These are phyloP conservation scores for Backusella luteola DNA, from an alignment of 192 early-diverging fungal species.

Conservation along the genomic window DNA sequence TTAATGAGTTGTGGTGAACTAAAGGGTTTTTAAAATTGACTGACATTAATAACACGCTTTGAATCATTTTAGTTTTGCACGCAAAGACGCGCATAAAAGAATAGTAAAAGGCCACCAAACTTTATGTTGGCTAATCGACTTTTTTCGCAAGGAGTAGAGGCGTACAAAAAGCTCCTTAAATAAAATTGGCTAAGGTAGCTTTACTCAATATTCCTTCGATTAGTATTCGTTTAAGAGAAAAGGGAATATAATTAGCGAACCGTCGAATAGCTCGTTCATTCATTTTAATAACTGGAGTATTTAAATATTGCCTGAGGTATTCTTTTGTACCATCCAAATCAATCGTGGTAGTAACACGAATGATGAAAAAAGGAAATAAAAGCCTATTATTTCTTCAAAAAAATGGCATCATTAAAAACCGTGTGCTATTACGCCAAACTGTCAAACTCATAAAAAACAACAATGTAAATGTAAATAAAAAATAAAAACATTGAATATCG, in stretches of 20 bases:
- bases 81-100: too few species aligned
- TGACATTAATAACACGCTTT: too few species aligned
- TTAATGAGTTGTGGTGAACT: too few species aligned
- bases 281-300: not conserved
- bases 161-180: not conserved
- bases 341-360: not conserved
- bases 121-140: not conserved
- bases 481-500: not conserved
- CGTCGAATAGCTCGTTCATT: not conserved
- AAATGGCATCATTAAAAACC: not conserved
- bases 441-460: not conserved
- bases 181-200: not conserved
- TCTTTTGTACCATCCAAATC: not conserved
- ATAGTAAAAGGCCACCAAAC: too few species aligned
- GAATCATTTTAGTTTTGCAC: too few species aligned
- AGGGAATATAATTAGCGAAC: not conserved
- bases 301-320: not conserved
- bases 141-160: not conserved
- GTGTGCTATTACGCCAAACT: not conserved
- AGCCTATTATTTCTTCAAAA: not conserved
- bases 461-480: not conserved
- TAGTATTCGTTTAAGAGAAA: not conserved
- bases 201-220: not conserved
- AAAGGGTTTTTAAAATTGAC: too few species aligned
- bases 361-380: not conserved